Base-by-base conservation (phyloP, 305 asterid genomes). In the Striga hermonthica region DNA sequence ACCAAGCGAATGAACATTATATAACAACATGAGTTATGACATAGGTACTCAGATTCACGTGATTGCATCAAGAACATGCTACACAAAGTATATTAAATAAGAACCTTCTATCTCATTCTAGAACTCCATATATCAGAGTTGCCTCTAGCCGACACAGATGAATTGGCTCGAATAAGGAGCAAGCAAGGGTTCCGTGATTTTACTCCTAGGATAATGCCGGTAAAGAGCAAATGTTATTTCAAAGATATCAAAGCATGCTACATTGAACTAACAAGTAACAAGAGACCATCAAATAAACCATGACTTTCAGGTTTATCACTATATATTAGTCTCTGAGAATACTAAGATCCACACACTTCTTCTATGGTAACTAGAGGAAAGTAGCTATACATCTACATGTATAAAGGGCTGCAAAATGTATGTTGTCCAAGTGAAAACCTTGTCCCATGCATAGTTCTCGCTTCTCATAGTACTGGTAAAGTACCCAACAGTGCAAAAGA, bases 101-200 rank as follows among this genome's bases (percentile, higher is more conserved):
- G 34, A 61, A 91, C 98, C 98, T 91, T 91, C 72, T 77, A 80
- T 79, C 95, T 84, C 81, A 89, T 85, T 62, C 92, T 83, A 57
- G 88, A 75, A 81, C 90, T 84, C 96, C 92, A 89, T 63, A 86
- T 79, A 78, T 89, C 95, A 43, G 74, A 80, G 66, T 83, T 89
- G 22, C 82, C 86, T 77, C 81, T 80, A 64, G 75, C 28, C 52
- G 85, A 72, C 12, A 71, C 84, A 41, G 84, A 75, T 65, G 83
- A 48, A n/a, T 67, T 74, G 91, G 76, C 77, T 72, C 48, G 82
- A 66, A 73, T 61, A 77, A 50, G 86, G 72, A 64, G 70, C 77
- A 64, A 87, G 67, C 67, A 91, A 72, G 28, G 97, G 92, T 69
- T 89, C 96, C 81, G 92, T 75, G 40, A 63, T 65, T 67, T 80